These are phyloP conservation scores for Komagataea norvegica DNA, from an alignment of 1,139 yeast species.

Conservation along the genomic window DNA sequence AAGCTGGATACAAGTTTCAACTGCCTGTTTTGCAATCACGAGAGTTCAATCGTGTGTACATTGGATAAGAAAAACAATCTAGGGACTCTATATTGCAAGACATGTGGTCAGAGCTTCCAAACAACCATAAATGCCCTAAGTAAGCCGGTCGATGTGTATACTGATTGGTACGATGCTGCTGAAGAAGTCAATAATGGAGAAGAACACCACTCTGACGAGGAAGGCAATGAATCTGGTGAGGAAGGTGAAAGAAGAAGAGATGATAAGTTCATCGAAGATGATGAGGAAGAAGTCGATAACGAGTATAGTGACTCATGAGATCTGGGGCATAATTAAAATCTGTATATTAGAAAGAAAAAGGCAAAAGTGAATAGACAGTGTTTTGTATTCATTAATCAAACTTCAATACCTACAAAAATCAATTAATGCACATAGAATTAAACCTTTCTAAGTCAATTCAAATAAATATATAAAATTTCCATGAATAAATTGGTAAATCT, in stretches of 20 bases:
- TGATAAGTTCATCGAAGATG: constrained; percentile 24
- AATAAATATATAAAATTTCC: constrained; percentile 12
- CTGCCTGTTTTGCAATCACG: constrained; percentile 94
- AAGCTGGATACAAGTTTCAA: constrained; percentile 82
- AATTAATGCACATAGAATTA: constrained; percentile 14
- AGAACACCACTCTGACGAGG: too few species aligned
- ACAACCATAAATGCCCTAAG: constrained; percentile 66
- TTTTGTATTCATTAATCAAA: not conserved
- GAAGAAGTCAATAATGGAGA: constrained; percentile 81
- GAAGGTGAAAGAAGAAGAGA: constrained; percentile 26
- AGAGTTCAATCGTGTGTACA: constrained; percentile 82
- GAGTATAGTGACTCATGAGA: constrained; percentile 23
- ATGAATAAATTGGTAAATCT: constrained; percentile 1
- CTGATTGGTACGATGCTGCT: constrained; percentile 98
- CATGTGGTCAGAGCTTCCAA: constrained; percentile 93
- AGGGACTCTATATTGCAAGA: constrained; percentile 84
- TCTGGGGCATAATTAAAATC: not conserved
- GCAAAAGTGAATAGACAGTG: not conserved
- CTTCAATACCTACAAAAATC: not conserved
- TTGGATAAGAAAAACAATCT: constrained; percentile 83
- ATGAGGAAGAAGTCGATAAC: constrained; percentile 31
- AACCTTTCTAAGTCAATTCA: constrained; percentile 9
- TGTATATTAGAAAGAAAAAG: constrained; percentile 1
- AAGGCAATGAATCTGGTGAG: constrained; percentile 35
- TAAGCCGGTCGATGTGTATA: constrained; percentile 85